Conservation (phyloP, 2,329 filamentous ascomycete species). For the Xylaria sp. region DNA sequence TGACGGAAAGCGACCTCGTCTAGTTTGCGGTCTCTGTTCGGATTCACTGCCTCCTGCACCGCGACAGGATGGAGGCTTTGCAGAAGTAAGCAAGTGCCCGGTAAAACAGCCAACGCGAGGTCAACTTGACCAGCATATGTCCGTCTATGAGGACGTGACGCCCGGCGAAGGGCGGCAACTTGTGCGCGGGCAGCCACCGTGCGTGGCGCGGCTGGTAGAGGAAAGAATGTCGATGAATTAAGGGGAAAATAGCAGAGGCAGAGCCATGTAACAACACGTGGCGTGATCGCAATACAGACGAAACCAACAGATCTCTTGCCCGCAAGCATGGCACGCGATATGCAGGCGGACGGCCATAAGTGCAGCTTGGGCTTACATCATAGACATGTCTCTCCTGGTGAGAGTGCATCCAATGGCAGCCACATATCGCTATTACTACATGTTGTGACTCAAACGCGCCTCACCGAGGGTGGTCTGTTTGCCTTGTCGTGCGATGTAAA, state of each 20-base stretch:
- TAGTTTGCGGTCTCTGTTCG: conserved; percentile 53
- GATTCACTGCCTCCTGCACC: conserved; percentile 59
- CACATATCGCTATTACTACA: too few relatives aligned
- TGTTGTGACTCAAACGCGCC: too few relatives aligned
- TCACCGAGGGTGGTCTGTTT: too few relatives aligned
- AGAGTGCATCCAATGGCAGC: too few relatives aligned
- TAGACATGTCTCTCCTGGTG: too few relatives aligned
- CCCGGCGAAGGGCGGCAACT: conserved; percentile 43
- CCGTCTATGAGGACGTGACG: conserved; percentile 48
- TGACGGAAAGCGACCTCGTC: conserved; percentile 54
- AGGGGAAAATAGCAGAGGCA: neutral
- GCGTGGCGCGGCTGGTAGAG: conserved; percentile 14
- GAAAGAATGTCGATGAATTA: conserved; percentile 16
- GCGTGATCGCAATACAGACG: too few relatives aligned
- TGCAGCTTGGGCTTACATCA: too few relatives aligned
- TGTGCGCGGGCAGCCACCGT: conserved; percentile 46
- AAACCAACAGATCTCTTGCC: too few relatives aligned
- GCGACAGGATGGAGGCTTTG: conserved; percentile 34
- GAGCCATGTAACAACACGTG: too few relatives aligned
- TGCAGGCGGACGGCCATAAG: too few relatives aligned
- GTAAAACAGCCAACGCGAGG: conserved; percentile 56
- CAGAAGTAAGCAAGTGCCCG: conserved; percentile 51
- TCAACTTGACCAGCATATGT: conserved; percentile 58
- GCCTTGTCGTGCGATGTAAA: too few relatives aligned
- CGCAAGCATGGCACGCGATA: too few relatives aligned